Evolutionary conservation across 805 yeast species (phyloP), one percentile per base, ranked within the genome.

Genomic region (Sugiyamaella smithiae): DNA sequence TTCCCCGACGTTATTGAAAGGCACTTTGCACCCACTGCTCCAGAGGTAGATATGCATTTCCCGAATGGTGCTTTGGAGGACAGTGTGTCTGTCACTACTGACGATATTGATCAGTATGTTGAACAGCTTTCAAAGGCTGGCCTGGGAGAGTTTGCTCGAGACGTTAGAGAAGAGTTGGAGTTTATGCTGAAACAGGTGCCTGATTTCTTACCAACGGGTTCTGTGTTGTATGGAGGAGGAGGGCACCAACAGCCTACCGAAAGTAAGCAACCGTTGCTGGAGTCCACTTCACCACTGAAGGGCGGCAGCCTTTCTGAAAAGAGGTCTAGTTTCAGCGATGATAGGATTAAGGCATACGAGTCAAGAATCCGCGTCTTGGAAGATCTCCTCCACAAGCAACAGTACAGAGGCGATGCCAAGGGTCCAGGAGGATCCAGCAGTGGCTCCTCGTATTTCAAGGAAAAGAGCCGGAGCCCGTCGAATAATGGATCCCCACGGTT

Each of bases 301-400:
- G 25, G 32, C 7, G 48, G 48, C 11, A 45, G 26, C 8, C 43
- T 45, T 17, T 14, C 37, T 19, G 43, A 17, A 14, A n/a, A 28
- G 7, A n/a, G 35, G 2, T n/a, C 22, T 4, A 11, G 20, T 6
- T 5, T 16, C 6, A 33, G 26, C 16, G 43, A 40, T 11, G 43
- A 40, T 9, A 59, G 76, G 9, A 68, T 84, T 8, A 74, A 74
- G 54, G 87, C 86, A 0, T 83, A 88, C 54, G 84, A 84, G 62
- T 66, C 78, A 8, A 70, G 96, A 46, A 86, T 91, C 35, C 80
- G 78, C 53, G 85, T 85, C 56, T 73, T 91, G 45, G 97, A 89
- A 57, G 83, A 79, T 47, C 66, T 88, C 32, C 67, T 89, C 12
- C 93, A 88, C 61, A 88, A 85, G 53, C 84, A 81, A 46, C 87